Percentiles rank a stretch among this genome's conserved stretches.
These are phyloP conservation scores for Wickerhamomyces silvicola DNA, from an alignment of 805 yeast species.

Conservation along the genomic window DNA sequence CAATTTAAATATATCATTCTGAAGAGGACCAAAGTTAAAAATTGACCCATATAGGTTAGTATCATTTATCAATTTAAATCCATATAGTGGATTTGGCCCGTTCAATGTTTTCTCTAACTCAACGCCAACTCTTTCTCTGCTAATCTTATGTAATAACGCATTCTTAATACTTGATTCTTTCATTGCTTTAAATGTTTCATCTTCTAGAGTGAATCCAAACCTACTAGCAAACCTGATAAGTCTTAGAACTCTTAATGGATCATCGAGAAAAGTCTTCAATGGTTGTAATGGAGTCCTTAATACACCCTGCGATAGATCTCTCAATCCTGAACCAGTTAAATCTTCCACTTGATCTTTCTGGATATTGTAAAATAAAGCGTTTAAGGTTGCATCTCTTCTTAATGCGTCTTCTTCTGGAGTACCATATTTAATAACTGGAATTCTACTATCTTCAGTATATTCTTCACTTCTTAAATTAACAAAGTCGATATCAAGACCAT, in stretches of 20 bases:
- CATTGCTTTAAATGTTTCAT: slow-evolving; percentile 58
- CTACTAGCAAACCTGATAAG: slow-evolving; percentile 81
- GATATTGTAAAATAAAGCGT: slow-evolving; percentile 86
- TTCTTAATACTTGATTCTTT: slow-evolving; percentile 43
- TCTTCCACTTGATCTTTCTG: slow-evolving; percentile 70
- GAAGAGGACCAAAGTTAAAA: slow-evolving; percentile 35
- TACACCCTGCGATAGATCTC: slow-evolving; percentile 63
- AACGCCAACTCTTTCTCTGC: slow-evolving; percentile 84
- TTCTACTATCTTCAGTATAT: slow-evolving; percentile 75
- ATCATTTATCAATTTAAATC: slow-evolving; percentile 50
- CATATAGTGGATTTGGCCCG: slow-evolving; percentile 57
- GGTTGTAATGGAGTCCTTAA: slow-evolving; percentile 88
- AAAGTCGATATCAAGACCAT: slow-evolving; percentile 83
- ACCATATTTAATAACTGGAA: slow-evolving; percentile 81
- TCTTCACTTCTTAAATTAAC: slow-evolving; percentile 87
- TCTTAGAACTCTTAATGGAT: slow-evolving; percentile 85
- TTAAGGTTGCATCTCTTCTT: slow-evolving; percentile 92
- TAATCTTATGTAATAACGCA: slow-evolving; percentile 66
- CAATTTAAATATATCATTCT: slow-evolving; percentile 16
- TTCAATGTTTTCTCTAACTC: slow-evolving; percentile 74
- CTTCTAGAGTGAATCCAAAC: slow-evolving; percentile 61
- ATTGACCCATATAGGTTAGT: slow-evolving; percentile 52
- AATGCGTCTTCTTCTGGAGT: slow-evolving; percentile 89
- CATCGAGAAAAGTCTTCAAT: slow-evolving; percentile 80
- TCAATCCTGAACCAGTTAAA: slow-evolving; percentile 67